Conservation (phyloP, 306 rosid genomes). For the Styphnolobium japonicum region DNA sequence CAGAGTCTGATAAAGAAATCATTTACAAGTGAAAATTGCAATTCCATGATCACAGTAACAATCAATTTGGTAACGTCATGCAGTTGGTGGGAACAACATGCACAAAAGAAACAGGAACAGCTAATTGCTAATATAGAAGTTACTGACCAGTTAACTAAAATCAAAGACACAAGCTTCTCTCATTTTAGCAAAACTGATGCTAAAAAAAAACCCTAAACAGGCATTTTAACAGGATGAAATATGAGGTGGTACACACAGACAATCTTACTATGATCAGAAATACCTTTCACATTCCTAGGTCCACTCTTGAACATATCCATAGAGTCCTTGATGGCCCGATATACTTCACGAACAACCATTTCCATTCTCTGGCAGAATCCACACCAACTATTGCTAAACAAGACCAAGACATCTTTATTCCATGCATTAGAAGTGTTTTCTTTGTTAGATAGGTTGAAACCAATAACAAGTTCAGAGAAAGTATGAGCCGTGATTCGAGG, state of each 20-base stretch:
- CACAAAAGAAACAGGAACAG: background rate
- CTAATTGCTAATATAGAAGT: background rate
- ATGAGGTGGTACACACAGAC: background rate
- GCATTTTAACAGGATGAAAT: constrained; percentile 4
- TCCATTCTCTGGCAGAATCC: constrained; percentile 93
- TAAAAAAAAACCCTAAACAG: constrained; percentile 8
- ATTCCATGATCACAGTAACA: background rate
- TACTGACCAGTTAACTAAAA: constrained; percentile 2
- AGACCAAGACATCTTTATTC: constrained; percentile 82
- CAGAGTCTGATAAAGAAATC: background rate
- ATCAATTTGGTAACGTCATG: constrained; percentile 1
- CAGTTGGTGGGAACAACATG: background rate
- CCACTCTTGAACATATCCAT: constrained; percentile 43
- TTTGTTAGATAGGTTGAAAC: constrained; percentile 62
- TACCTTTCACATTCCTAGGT: constrained; percentile 36
- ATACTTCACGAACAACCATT: constrained; percentile 74
- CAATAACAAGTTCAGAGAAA: constrained; percentile 69
- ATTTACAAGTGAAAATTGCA: background rate
- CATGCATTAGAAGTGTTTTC: constrained; percentile 41
- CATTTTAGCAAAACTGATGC: background rate
- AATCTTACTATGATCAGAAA: constrained; percentile 47
- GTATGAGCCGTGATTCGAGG: constrained; percentile 66
- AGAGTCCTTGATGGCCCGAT: constrained; percentile 64
- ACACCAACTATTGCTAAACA: constrained; percentile 95
- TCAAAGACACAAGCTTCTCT: background rate